These are phyloP conservation scores for Farysia itapuensis DNA, from an alignment of 1,284 basidiomycete genomes.

Conservation along the genomic window DNA sequence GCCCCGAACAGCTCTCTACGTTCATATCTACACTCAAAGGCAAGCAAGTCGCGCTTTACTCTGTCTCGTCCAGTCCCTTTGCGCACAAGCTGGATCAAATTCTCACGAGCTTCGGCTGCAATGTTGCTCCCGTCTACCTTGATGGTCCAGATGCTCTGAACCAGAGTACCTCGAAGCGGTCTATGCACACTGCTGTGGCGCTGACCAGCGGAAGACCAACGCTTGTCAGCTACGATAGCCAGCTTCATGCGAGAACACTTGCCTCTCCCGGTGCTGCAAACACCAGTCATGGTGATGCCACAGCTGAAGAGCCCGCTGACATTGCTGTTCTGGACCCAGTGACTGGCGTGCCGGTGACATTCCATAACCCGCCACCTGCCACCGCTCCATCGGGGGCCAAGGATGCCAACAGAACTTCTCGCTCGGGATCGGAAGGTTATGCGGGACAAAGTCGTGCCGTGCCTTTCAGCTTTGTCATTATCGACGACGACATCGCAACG, in stretches of 20 bases:
- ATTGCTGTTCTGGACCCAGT: conserved; percentile 47
- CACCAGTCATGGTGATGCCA: background rate
- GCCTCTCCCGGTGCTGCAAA: background rate
- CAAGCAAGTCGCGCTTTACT: conserved; percentile 40
- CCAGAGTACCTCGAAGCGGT: conserved; percentile 4
- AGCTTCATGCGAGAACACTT: conserved; percentile 4
- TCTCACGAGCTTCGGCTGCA: conserved; percentile 20
- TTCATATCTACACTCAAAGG: conserved; percentile 12
- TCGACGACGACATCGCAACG: conserved; percentile 48
- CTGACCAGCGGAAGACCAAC: conserved; percentile 29
- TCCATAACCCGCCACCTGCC: conserved; percentile 7
- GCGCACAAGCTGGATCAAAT: conserved; percentile 16
- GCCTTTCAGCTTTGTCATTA: conserved; percentile 46
- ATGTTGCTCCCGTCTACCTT: conserved; percentile 23
- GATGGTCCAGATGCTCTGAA: conserved; percentile 15
- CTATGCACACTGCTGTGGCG: conserved; percentile 37
- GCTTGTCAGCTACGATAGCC: conserved; percentile 42
- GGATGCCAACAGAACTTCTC: background rate
- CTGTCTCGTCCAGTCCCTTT: conserved; percentile 18
- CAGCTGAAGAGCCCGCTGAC: conserved; percentile 1
- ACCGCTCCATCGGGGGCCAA: background rate
- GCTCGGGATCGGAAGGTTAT: background rate
- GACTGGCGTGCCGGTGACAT: conserved; percentile 39
- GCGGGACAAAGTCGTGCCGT: conserved; percentile 8
- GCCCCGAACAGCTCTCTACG: conserved; percentile 17